phyloP scores from a whole-genome alignment of 2,329 filamentous ascomycete species.

The Sordariomycetes sp. region DNA sequence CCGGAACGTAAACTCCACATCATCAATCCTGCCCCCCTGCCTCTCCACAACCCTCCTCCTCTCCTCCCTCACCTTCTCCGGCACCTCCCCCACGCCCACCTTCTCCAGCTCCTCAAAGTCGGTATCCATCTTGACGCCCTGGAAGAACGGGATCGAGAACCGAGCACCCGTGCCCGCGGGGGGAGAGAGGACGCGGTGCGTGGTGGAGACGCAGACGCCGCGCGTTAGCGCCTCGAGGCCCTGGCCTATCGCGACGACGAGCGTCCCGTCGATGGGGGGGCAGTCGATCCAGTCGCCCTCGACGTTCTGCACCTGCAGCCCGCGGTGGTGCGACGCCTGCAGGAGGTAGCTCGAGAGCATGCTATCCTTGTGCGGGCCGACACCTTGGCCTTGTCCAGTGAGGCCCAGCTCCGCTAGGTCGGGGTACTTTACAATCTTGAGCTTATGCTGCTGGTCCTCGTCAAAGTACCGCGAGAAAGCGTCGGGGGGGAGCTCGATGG shows the following conservation, averaged over 20 bases:
- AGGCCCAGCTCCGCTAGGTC: constrained; percentile 49
- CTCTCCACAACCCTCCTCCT: constrained; percentile 42
- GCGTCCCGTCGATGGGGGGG: constrained; percentile 59
- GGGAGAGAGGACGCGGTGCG: constrained; percentile 71
- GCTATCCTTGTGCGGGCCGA: constrained; percentile 74
- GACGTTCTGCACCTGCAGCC: constrained; percentile 74
- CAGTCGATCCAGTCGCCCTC: constrained; percentile 71
- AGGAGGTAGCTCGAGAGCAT: constrained; percentile 75
- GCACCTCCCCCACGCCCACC: constrained; percentile 42
- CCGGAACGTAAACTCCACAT: constrained; percentile 79
- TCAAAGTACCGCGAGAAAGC: constrained; percentile 77
- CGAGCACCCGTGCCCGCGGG: constrained; percentile 54
- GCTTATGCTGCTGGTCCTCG: constrained; percentile 62
- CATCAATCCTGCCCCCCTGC: constrained; percentile 48
- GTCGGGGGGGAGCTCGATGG: constrained; percentile 53
- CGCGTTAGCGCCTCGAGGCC: constrained; percentile 75
- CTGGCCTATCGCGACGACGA: constrained; percentile 81
- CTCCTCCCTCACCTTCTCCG: constrained; percentile 48
- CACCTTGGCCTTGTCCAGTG: constrained; percentile 38
- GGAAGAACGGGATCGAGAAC: constrained; percentile 79
- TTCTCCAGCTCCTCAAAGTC: constrained; percentile 64
- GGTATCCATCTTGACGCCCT: constrained; percentile 69
- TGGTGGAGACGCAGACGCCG: constrained; percentile 71
- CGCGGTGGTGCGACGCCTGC: constrained; percentile 63
- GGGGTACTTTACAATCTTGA: constrained; percentile 82